Percentiles rank a stretch among this genome's conserved stretches.
These are phyloP conservation scores for Odontarrhena argentea DNA, from an alignment of 345 rosid species.

Conservation along the genomic window DNA sequence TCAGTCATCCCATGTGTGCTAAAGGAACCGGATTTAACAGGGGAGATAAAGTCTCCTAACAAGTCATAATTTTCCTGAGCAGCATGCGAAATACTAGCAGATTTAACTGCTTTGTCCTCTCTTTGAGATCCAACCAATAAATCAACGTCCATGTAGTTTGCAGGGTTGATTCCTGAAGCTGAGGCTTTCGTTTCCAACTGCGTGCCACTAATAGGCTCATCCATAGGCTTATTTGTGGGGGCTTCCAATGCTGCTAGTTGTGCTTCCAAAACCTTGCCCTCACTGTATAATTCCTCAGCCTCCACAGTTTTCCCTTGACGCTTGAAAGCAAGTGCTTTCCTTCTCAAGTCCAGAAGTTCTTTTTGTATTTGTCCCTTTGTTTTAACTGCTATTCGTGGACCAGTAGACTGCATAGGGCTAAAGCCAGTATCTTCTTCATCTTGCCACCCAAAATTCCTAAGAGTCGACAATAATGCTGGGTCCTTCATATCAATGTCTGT, in stretches of 20 bases:
- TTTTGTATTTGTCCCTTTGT: slow-evolving; percentile 58
- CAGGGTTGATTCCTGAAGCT: slow-evolving; percentile 15
- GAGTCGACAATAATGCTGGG: slow-evolving; percentile 51
- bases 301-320: slow-evolving; percentile 60
- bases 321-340: slow-evolving; percentile 59
- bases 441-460: slow-evolving; percentile 64
- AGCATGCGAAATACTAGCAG: slow-evolving; percentile 25
- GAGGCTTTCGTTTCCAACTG: slow-evolving; percentile 29
- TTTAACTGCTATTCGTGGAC: slow-evolving; percentile 35
- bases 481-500: slow-evolving; percentile 66
- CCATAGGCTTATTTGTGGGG: slow-evolving; percentile 34
- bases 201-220: slow-evolving; percentile 30
- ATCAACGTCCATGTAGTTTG: slow-evolving; percentile 37
- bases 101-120: slow-evolving; percentile 7
- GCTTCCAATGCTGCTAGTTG: slow-evolving; percentile 57
- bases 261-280: slow-evolving; percentile 52
- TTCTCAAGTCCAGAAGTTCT: slow-evolving; percentile 62
- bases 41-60: slow-evolving; percentile 39
- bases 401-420: slow-evolving; percentile 39
- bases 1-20: slow-evolving; percentile 23
- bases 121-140: slow-evolving; percentile 33
- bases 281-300: slow-evolving; percentile 55
- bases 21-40: slow-evolving; percentile 37
- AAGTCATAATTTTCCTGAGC: slow-evolving; percentile 32
- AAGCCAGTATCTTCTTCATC: slow-evolving; percentile 46